Conservation (phyloP, 345 rosid species). For the Eucalyptus urophylla region DNA sequence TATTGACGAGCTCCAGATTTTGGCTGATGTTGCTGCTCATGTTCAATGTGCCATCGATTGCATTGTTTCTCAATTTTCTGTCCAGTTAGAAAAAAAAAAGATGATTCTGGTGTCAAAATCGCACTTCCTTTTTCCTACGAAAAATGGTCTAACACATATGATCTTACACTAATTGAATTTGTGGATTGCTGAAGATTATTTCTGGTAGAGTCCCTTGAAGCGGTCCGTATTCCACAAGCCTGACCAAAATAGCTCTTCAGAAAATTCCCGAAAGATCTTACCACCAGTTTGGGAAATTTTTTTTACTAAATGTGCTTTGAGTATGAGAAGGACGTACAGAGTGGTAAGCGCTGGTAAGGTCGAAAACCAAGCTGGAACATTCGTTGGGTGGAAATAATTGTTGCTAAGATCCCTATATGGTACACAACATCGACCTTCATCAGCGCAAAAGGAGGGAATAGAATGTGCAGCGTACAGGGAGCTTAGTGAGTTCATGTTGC, state of each 20-base stretch:
- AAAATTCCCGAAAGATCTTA: background rate
- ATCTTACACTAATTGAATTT: slow-evolving; percentile 75
- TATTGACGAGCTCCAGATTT: slow-evolving; percentile 50
- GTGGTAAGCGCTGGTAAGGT: slow-evolving; percentile 79
- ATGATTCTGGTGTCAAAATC: background rate
- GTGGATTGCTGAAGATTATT: slow-evolving; percentile 48
- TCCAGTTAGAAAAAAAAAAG: background rate
- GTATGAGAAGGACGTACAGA: slow-evolving; percentile 34
- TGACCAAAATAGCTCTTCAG: background rate
- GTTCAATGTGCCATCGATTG: slow-evolving; percentile 48
- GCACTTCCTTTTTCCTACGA: background rate
- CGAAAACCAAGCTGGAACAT: slow-evolving; percentile 76
- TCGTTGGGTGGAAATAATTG: slow-evolving; percentile 55
- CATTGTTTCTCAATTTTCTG: slow-evolving; percentile 66
- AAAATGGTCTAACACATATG: background rate
- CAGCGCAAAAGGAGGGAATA: background rate
- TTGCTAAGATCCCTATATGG: slow-evolving; percentile 83
- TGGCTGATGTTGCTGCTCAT: slow-evolving; percentile 42
- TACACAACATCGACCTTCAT: background rate
- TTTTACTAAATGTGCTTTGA: background rate
- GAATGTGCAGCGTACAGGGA: slow-evolving; percentile 31
- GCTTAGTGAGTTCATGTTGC: slow-evolving; percentile 47
- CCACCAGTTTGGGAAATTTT: background rate
- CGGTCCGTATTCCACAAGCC: slow-evolving; percentile 61
- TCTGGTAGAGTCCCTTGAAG: slow-evolving; percentile 57